These are phyloP conservation scores for Termitomyces sp. DNA, from an alignment of 768 basidiomycete genomes.

Conservation along the genomic window DNA sequence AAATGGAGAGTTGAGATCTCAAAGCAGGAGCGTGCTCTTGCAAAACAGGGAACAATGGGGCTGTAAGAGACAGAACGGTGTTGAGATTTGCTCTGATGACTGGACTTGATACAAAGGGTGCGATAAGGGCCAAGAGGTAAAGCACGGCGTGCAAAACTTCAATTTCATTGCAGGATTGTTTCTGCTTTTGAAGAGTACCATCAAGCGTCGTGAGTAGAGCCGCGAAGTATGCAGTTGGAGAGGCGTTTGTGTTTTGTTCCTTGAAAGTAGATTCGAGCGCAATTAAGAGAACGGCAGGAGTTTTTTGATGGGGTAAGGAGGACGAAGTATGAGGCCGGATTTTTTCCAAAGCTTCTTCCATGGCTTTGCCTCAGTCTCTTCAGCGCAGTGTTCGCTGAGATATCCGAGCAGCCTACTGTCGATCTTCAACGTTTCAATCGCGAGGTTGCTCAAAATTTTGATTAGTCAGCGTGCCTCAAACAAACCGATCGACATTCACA, in stretches of 20 bases:
- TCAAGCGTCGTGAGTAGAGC: conserved; percentile 82
- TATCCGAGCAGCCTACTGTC: not conserved
- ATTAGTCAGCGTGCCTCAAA: conserved; percentile 23
- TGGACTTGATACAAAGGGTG: conserved; percentile 73
- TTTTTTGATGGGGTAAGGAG: conserved; percentile 79
- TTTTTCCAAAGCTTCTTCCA: conserved; percentile 74
- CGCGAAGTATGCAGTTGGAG: conserved; percentile 94
- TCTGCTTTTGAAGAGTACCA: conserved; percentile 63
- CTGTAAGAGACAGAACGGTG: conserved; percentile 66
- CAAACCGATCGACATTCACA: not conserved
- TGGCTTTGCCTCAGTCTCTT: conserved; percentile 15
- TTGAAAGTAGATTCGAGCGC: conserved; percentile 80
- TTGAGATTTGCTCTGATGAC: conserved; percentile 75
- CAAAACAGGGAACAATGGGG: conserved; percentile 72
- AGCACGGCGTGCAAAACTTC: conserved; percentile 80
- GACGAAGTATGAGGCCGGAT: conserved; percentile 85
- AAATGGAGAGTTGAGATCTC: conserved; percentile 81
- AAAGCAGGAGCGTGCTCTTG: conserved; percentile 68
- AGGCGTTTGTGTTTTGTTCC: conserved; percentile 60
- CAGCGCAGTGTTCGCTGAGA: not conserved
- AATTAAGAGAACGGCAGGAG: conserved; percentile 77
- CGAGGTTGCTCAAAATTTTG: conserved; percentile 19
- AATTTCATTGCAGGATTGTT: conserved; percentile 49
- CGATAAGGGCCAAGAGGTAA: conserved; percentile 75
- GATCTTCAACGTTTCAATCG: not conserved